These are phyloP conservation scores for Pseudozyma hubeiensis DNA, from an alignment of 1,284 basidiomycete genomes.

Conservation along the genomic window DNA sequence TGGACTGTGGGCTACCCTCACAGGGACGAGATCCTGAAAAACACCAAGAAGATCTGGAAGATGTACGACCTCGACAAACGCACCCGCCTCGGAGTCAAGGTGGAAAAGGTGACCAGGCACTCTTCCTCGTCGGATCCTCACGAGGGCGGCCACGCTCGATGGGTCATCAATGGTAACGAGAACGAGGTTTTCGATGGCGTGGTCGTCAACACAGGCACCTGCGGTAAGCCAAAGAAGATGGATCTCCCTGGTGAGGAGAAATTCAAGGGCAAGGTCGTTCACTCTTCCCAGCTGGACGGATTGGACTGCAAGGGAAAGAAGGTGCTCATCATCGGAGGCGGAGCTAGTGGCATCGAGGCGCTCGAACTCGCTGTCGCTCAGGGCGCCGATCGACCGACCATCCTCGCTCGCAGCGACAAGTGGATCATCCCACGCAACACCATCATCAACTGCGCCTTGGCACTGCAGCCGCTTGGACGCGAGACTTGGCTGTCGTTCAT, in stretches of 20 bases:
- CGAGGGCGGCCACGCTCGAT: conserved; percentile 70
- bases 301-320: conserved; percentile 71
- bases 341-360: conserved; percentile 76
- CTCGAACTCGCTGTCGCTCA: conserved; percentile 72
- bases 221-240: conserved; percentile 73
- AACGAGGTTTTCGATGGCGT: conserved; percentile 74
- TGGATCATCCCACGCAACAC: conserved; percentile 70
- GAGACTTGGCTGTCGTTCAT: conserved; percentile 66
- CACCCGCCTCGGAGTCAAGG: conserved; percentile 72
- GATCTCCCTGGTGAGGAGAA: conserved; percentile 72
- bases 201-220: conserved; percentile 74
- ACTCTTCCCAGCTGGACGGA: conserved; percentile 74
- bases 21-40: conserved; percentile 75
- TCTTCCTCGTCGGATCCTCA: conserved; percentile 65
- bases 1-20: conserved; percentile 71
- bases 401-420: conserved; percentile 71
- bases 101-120: conserved; percentile 63
- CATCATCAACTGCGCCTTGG: conserved; percentile 73
- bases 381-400: conserved; percentile 71
- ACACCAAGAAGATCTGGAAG: conserved; percentile 74
- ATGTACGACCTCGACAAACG: conserved; percentile 73
- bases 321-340: conserved; percentile 72
- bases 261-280: conserved; percentile 72
- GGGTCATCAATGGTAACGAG: conserved; percentile 72
- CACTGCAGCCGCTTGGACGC: conserved; percentile 75